Evolutionary conservation across 1,284 basidiomycete genomes (phyloP).

Genomic region (Sporisorium exsertum): DNA sequence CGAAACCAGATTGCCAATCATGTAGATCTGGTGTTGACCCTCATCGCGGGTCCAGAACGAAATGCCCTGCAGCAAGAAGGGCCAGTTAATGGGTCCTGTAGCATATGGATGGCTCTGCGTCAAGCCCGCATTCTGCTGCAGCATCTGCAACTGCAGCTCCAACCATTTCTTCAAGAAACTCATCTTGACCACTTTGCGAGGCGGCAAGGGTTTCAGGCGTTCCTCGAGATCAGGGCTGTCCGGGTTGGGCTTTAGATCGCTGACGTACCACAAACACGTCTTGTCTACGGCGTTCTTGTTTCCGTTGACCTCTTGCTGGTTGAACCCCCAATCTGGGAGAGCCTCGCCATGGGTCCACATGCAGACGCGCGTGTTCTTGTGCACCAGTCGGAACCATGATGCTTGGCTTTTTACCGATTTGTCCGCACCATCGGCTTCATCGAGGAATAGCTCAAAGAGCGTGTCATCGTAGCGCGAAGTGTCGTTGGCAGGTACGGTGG

Average conservation of each 20-base stretch:
- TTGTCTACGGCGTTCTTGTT: slow-evolving; percentile 91
- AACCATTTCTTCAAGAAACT: slow-evolving; percentile 94
- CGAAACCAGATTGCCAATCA: slow-evolving; percentile 91
- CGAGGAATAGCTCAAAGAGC: slow-evolving; percentile 62
- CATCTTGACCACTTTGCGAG: slow-evolving; percentile 81
- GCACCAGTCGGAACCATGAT: slow-evolving; percentile 73
- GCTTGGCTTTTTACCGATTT: slow-evolving; percentile 52
- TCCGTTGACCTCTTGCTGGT: slow-evolving; percentile 97
- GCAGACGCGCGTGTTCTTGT: slow-evolving; percentile 87
- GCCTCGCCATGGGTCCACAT: slow-evolving; percentile 88
- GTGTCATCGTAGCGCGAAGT: slow-evolving; percentile 70
- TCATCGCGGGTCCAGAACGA: slow-evolving; percentile 93
- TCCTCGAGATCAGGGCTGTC: slow-evolving; percentile 56
- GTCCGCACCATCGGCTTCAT: slow-evolving; percentile 24
- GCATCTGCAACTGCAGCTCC: slow-evolving; percentile 93
- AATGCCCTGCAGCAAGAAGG: slow-evolving; percentile 93
- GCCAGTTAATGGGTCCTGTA: slow-evolving; percentile 94
- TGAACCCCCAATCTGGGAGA: slow-evolving; percentile 95
- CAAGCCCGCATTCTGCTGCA: slow-evolving; percentile 96
- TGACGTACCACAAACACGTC: slow-evolving; percentile 86
- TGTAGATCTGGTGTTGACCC: slow-evolving; percentile 89
- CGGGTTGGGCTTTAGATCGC: slow-evolving; percentile 79
- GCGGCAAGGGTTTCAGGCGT: slow-evolving; percentile 62
- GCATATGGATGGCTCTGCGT: slow-evolving; percentile 96
- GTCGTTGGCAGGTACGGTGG: slow-evolving; percentile 73